Conservation (phyloP, 164 flowering plant species). For the Litsea cubeba region DNA sequence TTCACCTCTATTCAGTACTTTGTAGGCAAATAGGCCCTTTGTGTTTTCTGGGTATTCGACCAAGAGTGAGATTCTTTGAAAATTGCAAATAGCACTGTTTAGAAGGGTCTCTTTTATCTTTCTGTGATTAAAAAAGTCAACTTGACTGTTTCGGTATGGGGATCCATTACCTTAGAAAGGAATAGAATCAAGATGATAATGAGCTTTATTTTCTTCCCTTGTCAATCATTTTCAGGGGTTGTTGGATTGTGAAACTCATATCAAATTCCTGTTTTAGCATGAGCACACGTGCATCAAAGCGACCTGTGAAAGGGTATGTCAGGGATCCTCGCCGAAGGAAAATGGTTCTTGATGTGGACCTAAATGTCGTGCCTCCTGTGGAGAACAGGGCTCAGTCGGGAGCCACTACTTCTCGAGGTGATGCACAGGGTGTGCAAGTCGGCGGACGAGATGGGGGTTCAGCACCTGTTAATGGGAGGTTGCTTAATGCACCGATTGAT, state of each 20-base stretch:
- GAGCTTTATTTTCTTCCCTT: neutral
- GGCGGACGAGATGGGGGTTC: conserved; percentile 19
- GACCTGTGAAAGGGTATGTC: conserved; percentile 17
- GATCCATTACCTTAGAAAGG: neutral
- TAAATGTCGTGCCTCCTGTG: conserved; percentile 39
- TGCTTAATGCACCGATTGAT: conserved; percentile 37
- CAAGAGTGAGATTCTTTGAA: too few species aligned
- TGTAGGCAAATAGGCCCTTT: too few species aligned
- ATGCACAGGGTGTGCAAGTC: conserved; percentile 14
- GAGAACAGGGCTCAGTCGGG: conserved; percentile 37
- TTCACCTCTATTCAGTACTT: too few species aligned
- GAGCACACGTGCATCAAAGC: conserved; percentile 14
- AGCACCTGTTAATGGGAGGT: conserved; percentile 7
- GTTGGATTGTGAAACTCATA: neutral
- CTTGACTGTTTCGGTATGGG: too few species aligned
- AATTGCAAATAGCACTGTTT: too few species aligned
- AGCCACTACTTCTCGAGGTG: conserved; percentile 14
- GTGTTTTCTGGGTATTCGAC: too few species aligned
- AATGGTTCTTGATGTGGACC: conserved; percentile 38
- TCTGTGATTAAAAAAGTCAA: too few species aligned
- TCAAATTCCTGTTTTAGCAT: conserved; percentile 5
- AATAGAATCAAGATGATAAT: neutral
- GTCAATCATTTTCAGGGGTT: neutral
- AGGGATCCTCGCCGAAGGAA: conserved; percentile 35
- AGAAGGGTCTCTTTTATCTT: too few species aligned